phyloP scores from a whole-genome alignment of 768 basidiomycete species.

The Tricholoma bakamatsutake region DNA sequence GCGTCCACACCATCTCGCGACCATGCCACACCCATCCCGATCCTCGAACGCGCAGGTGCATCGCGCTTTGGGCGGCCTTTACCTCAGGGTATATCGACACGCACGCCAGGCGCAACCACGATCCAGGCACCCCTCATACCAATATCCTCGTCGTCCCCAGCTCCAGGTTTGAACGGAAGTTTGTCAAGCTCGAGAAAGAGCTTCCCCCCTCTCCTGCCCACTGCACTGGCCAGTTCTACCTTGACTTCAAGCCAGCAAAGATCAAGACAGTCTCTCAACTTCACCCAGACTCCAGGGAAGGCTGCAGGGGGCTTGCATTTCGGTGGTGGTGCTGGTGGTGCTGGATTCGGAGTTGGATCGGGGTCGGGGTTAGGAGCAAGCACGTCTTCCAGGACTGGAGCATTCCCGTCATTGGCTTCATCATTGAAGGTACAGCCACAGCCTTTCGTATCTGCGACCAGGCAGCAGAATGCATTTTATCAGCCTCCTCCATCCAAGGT shows the following conservation, averaged over 20 bases:
- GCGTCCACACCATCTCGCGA: constrained; percentile 13
- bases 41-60: constrained; percentile 26
- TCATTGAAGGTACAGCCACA: background rate
- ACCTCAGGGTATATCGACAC: constrained; percentile 7
- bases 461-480: constrained; percentile 62
- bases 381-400: constrained; percentile 1
- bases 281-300: background rate
- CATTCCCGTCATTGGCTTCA: background rate
- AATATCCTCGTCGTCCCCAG: constrained; percentile 3
- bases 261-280: background rate
- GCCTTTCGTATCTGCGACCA: constrained; percentile 29
- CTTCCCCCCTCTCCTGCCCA: constrained; percentile 12
- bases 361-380: background rate
- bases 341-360: background rate
- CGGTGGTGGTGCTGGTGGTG: background rate
- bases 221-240: constrained; percentile 1
- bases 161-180: constrained; percentile 2
- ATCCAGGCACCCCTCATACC: constrained; percentile 11
- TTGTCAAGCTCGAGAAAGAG: constrained; percentile 25
- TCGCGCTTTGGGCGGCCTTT: constrained; percentile 30
- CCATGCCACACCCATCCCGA: constrained; percentile 12
- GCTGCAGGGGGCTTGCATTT: background rate
- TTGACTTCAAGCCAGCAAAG: background rate
- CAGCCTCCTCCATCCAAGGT: constrained; percentile 27
- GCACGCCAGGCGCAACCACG: background rate